Base-by-base conservation (phyloP, 257 asterid species). In the Prunella vulgaris region DNA sequence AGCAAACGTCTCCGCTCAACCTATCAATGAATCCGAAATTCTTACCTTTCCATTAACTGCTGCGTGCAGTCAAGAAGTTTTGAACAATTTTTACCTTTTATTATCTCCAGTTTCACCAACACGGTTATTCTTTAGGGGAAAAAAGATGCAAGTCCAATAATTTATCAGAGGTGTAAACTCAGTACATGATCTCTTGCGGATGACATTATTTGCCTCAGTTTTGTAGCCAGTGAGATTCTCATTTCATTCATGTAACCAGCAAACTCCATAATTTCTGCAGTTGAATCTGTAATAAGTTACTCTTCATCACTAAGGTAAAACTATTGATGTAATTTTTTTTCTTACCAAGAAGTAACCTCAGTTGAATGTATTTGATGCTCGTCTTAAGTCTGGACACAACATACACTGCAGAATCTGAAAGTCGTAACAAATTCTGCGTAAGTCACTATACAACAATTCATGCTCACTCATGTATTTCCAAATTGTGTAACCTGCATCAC, bases 341-440 rank as follows among this genome's bases (percentile, higher is more conserved):
- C 82, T 86, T 80, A 92, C 97, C 96, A 15, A 90, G 76, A 35
- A 83, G 78, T 53, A 90, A 72, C 79, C 82, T 77, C 53, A 88
- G 56, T 49, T 81, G 88, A 33, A 85, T 20, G 69, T 83, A 81
- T 70, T 64, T 81, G 75, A 93, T 30, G 74, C 84, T 72, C 24
- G 79, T 79, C 86, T 76, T 81, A 32, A 86, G 77, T 80, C 79
- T 80, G 58, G 77, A 79, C 30, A 59, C 53, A 25, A 56, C 60
- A 69, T 9, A 54, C 69, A 71, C 70, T 2, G 78, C 64, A 33
- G 79, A 80, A 66, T 70, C 95, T 85, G 87, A 77, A 84, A 70
- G 60, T 58, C 12, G 64, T 4, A 51, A 21, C 2, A 1, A 40
- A 69, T 60, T 73, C 42, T 64, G 40, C 35, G 22, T 0, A 46